Conservation (phyloP, 805 yeast genomes). For the Helenozyma rhizophorensis region DNA sequence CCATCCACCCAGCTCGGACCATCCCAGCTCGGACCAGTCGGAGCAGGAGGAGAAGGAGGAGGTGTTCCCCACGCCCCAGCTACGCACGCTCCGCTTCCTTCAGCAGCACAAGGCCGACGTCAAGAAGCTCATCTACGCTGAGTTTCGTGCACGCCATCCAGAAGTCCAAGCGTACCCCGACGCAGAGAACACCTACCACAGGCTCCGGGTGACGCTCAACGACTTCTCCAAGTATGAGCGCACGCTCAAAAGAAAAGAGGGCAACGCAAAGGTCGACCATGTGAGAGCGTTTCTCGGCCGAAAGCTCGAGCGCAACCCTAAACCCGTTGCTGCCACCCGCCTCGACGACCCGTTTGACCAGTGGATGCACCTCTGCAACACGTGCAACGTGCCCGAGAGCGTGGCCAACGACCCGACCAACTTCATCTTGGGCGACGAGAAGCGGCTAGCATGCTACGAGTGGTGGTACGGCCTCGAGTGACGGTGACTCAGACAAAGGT, state of each 20-base stretch:
- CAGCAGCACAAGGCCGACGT: conserved; percentile 28
- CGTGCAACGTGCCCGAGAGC: conserved; percentile 13
- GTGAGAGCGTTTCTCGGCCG: conserved; percentile 16
- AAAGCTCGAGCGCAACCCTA: not conserved
- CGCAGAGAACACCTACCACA: conserved; percentile 21
- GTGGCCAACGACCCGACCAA: conserved; percentile 27
- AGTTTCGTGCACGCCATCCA: conserved; percentile 20
- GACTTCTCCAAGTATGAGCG: conserved; percentile 29
- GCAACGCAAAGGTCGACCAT: conserved; percentile 28
- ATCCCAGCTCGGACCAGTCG: too few relatives aligned
- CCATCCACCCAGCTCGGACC: not conserved
- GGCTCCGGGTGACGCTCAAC: conserved; percentile 22
- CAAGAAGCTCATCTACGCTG: conserved; percentile 22
- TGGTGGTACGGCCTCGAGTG: too few relatives aligned
- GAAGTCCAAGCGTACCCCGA: conserved; percentile 8
- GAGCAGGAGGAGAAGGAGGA: too few relatives aligned
- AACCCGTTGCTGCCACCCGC: too few relatives aligned
- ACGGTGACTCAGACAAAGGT: too few relatives aligned
- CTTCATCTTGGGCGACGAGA: conserved; percentile 39
- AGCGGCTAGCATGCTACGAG: conserved; percentile 27
- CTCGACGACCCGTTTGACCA: conserved; percentile 15
- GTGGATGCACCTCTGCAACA: conserved; percentile 28
- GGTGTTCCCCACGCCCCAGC: conserved; percentile 20
- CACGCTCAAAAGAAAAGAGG: conserved; percentile 17
- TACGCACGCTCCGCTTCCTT: conserved; percentile 20